phyloP scores from a whole-genome alignment of 306 rosid genomes.

The Cucurbita maxima region DNA sequence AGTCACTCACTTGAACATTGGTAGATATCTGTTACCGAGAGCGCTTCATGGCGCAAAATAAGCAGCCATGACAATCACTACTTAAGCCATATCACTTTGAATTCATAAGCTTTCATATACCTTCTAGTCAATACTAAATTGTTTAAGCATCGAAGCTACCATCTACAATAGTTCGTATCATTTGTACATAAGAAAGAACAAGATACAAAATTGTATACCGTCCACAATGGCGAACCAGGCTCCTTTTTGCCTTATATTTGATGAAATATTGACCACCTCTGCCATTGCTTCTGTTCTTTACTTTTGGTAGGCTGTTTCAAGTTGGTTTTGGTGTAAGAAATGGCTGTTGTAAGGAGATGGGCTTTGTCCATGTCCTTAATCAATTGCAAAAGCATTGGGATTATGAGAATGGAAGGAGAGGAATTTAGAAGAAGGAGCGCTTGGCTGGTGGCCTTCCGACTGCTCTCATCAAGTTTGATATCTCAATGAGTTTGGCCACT shows the following conservation, averaged over 20 bases:
- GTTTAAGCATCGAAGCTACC: not conserved
- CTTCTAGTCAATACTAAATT: not conserved
- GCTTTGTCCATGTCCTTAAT: not conserved
- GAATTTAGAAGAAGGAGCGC: constrained; percentile 54
- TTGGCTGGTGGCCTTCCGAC: constrained; percentile 87
- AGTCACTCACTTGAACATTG: constrained; percentile 64
- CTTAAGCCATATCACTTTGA: not conserved
- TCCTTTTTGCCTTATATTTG: not conserved
- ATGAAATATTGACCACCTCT: constrained; percentile 1
- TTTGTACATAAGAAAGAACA: constrained; percentile 1
- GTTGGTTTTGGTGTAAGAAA: too few relatives aligned
- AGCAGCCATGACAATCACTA: not conserved
- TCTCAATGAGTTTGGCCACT: constrained; percentile 62
- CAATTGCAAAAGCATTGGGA: not conserved
- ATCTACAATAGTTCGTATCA: not conserved
- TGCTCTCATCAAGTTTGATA: constrained; percentile 71
- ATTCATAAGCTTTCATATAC: not conserved
- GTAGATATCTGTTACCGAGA: not conserved
- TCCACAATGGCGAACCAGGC: not conserved
- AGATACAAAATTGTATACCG: not conserved
- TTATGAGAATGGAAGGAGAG: too few relatives aligned
- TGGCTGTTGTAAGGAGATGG: not conserved
- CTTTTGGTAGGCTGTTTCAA: too few relatives aligned
- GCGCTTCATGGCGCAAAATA: not conserved
- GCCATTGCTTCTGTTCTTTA: not conserved